These are phyloP conservation scores for Rhynchosporium secalis DNA, from an alignment of 2,329 filamentous ascomycete genomes.

Conservation along the genomic window DNA sequence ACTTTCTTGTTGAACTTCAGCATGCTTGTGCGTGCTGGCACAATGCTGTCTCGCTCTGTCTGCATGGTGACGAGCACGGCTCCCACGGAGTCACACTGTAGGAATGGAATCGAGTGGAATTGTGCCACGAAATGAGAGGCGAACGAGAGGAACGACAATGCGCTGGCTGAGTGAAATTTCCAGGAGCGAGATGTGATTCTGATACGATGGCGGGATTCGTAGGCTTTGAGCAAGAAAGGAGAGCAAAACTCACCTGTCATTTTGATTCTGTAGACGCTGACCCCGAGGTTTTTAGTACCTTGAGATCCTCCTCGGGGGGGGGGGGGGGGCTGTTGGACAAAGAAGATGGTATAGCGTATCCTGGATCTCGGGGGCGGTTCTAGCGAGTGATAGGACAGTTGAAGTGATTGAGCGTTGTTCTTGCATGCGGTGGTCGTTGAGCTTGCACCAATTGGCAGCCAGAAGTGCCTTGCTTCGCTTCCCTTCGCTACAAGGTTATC, in stretches of 20 bases:
- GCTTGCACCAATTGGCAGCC: slow-evolving; percentile 1
- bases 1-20: slow-evolving; percentile 16
- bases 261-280: slow-evolving; percentile 35
- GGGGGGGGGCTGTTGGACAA: slow-evolving; percentile 11
- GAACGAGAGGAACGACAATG: slow-evolving; percentile 3
- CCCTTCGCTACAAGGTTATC: not conserved
- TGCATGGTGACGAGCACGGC: slow-evolving; percentile 21
- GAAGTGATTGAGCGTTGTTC: slow-evolving; percentile 12
- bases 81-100: slow-evolving; percentile 16
- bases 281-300: slow-evolving; percentile 25
- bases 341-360: slow-evolving; percentile 14
- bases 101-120: slow-evolving; percentile 4
- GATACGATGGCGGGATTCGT: slow-evolving; percentile 10
- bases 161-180: slow-evolving; percentile 6
- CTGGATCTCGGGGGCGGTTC: not conserved
- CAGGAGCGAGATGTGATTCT: not conserved
- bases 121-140: slow-evolving; percentile 2
- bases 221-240: slow-evolving; percentile 1
- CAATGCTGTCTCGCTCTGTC: slow-evolving; percentile 7
- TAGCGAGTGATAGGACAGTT: slow-evolving; percentile 1
- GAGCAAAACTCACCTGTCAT: slow-evolving; percentile 30
- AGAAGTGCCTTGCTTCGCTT: slow-evolving; percentile 3
- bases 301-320: slow-evolving; percentile 9
- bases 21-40: slow-evolving; percentile 1
- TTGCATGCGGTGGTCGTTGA: slow-evolving; percentile 7